phyloP scores from a whole-genome alignment of 768 basidiomycete species.

The Coprinellus micaceus region DNA sequence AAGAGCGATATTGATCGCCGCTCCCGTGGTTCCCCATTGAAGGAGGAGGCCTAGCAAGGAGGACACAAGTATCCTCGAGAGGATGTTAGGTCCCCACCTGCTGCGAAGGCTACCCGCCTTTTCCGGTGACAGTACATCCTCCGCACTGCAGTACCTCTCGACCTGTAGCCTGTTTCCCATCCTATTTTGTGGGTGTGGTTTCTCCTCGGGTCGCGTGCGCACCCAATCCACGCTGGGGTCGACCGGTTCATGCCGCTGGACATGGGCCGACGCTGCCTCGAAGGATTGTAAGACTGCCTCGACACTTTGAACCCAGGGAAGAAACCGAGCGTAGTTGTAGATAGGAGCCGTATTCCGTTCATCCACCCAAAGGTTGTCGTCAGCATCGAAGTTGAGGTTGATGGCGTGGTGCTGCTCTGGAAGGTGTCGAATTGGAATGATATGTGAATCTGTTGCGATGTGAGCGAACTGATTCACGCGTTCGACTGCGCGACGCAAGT shows the following conservation, averaged over 20 bases:
- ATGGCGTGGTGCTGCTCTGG: neutral
- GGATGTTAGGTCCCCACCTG: constrained; percentile 9
- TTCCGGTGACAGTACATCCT: neutral
- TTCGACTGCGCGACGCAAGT: constrained; percentile 26
- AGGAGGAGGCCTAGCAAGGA: constrained; percentile 16
- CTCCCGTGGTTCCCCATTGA: constrained; percentile 25
- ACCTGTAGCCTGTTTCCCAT: neutral
- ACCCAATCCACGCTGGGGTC: constrained; percentile 1
- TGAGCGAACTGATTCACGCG: constrained; percentile 26
- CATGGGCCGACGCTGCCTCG: constrained; percentile 9
- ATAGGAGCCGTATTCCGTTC: constrained; percentile 17
- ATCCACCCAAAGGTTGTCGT: constrained; percentile 6
- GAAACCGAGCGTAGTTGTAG: constrained; percentile 21
- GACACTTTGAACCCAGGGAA: constrained; percentile 17
- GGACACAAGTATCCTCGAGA: constrained; percentile 12
- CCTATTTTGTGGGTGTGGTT: neutral
- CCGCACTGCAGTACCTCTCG: neutral
- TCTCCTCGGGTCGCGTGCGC: neutral
- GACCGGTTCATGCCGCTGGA: constrained; percentile 7
- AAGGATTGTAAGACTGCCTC: constrained; percentile 14
- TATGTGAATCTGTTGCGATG: constrained; percentile 12
- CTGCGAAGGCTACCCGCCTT: neutral
- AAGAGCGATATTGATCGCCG: constrained; percentile 19
- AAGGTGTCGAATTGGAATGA: neutral
- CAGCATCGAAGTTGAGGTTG: neutral